A percentile compares a stretch with the other conserved stretches of the same genome.
These are phyloP conservation scores for Stagonosporopsis chrysanthemi DNA, from an alignment of 2,329 filamentous ascomycete species.

Conservation along the genomic window DNA sequence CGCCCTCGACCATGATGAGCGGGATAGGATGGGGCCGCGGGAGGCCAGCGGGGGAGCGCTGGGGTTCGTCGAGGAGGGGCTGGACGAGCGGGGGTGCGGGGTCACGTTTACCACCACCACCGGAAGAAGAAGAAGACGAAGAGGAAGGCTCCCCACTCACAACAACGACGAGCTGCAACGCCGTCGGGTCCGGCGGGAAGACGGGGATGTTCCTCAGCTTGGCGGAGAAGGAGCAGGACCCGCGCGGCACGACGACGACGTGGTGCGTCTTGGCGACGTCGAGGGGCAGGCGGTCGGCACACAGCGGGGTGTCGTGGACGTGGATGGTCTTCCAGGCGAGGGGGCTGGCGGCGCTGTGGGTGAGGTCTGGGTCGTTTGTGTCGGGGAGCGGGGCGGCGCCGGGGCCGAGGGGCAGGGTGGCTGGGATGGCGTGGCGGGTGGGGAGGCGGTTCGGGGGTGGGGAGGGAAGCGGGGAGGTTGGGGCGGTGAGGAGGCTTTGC, in stretches of 20 bases:
- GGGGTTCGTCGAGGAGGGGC: slow-evolving; percentile 78
- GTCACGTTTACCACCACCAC: too few relatives aligned
- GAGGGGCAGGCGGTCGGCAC: slow-evolving; percentile 63
- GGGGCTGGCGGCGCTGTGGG: slow-evolving; percentile 41
- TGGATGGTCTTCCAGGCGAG: slow-evolving; percentile 76
- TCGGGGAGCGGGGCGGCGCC: slow-evolving; percentile 76
- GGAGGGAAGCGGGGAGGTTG: slow-evolving; percentile 40
- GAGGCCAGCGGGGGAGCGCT: slow-evolving; percentile 74
- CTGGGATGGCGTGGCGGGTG: slow-evolving; percentile 50
- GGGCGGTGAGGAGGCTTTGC: slow-evolving; percentile 43
- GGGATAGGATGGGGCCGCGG: slow-evolving; percentile 75
- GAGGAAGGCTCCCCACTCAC: slow-evolving; percentile 61
- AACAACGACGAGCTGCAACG: slow-evolving; percentile 82
- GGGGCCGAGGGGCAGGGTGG: slow-evolving; percentile 64
- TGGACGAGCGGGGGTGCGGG: slow-evolving; percentile 55
- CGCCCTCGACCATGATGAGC: slow-evolving; percentile 81
- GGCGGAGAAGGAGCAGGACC: slow-evolving; percentile 81
- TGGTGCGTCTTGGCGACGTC: slow-evolving; percentile 67
- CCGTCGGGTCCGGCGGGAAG: slow-evolving; percentile 66
- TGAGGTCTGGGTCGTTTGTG: slow-evolving; percentile 53
- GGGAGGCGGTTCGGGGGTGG: slow-evolving; percentile 18
- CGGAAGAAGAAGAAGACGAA: too few relatives aligned
- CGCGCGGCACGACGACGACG: slow-evolving; percentile 81
- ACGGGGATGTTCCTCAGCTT: slow-evolving; percentile 88
- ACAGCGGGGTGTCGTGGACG: slow-evolving; percentile 71